phyloP scores from a whole-genome alignment of 805 yeast genomes.

The Candida germanica region DNA sequence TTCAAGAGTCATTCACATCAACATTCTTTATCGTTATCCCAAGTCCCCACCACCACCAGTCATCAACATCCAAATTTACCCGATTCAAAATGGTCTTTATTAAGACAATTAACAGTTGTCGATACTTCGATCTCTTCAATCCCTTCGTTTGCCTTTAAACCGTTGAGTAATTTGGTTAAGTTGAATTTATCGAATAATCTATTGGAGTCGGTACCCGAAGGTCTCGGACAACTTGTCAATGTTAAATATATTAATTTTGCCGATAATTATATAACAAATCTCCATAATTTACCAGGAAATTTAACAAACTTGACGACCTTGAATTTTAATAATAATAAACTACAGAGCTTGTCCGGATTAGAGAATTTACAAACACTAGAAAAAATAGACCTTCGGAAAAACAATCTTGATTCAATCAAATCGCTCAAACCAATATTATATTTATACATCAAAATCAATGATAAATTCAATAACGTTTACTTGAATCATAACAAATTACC shows the following conservation, averaged over 20 bases:
- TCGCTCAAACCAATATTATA: conserved; percentile 33
- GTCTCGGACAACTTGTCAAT: conserved; percentile 46
- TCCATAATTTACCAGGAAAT: conserved; percentile 32
- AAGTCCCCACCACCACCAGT: not conserved
- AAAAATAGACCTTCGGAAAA: conserved; percentile 53
- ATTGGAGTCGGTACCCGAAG: conserved; percentile 49
- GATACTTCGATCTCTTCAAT: conserved; percentile 39
- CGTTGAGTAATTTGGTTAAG: conserved; percentile 38
- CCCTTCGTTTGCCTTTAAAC: conserved; percentile 35
- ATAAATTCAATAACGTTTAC: conserved; percentile 39
- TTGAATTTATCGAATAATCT: conserved; percentile 57
- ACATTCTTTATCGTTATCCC: not conserved
- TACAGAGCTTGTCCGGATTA: conserved; percentile 42
- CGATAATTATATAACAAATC: conserved; percentile 37
- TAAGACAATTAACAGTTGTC: conserved; percentile 40
- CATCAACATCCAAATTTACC: conserved; percentile 7
- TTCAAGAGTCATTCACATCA: not conserved
- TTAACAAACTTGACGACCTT: conserved; percentile 40
- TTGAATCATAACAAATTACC: conserved; percentile 41
- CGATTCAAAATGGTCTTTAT: conserved; percentile 38
- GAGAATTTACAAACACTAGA: conserved; percentile 43
- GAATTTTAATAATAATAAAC: conserved; percentile 49
- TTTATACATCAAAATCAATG: conserved; percentile 26
- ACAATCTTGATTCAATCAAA: conserved; percentile 34
- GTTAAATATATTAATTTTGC: conserved; percentile 46